Conservation (phyloP, 2,329 filamentous ascomycete species). For the Fusarium neocosmosporiellum region DNA sequence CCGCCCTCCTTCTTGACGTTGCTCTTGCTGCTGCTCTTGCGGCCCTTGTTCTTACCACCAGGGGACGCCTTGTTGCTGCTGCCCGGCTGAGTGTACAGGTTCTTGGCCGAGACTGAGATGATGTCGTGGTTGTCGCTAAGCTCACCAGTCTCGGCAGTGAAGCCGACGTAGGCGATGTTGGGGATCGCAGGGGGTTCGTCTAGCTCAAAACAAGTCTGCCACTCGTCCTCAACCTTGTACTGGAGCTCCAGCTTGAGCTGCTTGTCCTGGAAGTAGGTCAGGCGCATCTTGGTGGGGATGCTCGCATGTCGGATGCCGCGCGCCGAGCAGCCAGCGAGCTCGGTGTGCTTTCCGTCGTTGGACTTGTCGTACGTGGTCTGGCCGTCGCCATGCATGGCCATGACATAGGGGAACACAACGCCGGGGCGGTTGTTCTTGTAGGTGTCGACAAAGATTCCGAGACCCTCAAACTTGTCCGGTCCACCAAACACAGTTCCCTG, state of each 20-base stretch:
- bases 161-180: slow-evolving; percentile 78
- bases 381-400: slow-evolving; percentile 98
- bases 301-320: slow-evolving; percentile 85
- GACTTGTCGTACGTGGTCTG: slow-evolving; percentile 90
- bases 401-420: slow-evolving; percentile 95
- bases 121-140: slow-evolving; percentile 98
- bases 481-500: slow-evolving; percentile 89
- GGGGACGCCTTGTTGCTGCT: slow-evolving; percentile 51
- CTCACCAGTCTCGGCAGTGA: slow-evolving; percentile 92
- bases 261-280: slow-evolving; percentile 98
- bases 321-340: slow-evolving; percentile 94
- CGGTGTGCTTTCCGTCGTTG: slow-evolving; percentile 92
- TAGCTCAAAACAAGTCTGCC: slow-evolving; percentile 89
- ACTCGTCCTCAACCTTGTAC: slow-evolving; percentile 91
- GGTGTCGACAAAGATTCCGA: slow-evolving; percentile 96
- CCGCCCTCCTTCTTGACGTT: slow-evolving; percentile 56
- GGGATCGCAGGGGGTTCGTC: slow-evolving; percentile 80
- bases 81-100: slow-evolving; percentile 79
- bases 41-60: slow-evolving; percentile 49
- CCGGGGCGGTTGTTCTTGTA: slow-evolving; percentile 99
- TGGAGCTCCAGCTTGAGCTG: slow-evolving; percentile 89
- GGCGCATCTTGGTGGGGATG: slow-evolving; percentile 83
- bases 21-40: slow-evolving; percentile 51
- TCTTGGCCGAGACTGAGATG: slow-evolving; percentile 85
- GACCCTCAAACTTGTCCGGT: slow-evolving; percentile 88